These are phyloP conservation scores for Prunella vulgaris DNA, from an alignment of 257 asterid species.

Conservation along the genomic window DNA sequence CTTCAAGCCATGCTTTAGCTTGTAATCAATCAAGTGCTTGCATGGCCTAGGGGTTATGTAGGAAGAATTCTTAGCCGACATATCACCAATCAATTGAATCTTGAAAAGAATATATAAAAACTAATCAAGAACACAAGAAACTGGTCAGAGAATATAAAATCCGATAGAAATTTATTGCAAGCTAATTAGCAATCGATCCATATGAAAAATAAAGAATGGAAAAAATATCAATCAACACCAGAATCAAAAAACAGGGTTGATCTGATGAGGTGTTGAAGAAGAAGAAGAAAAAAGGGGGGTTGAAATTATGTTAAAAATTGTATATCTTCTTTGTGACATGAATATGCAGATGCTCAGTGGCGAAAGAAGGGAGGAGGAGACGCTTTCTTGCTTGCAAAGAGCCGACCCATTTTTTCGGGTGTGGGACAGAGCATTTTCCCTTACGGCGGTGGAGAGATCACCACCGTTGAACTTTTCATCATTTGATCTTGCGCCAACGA, in stretches of 20 bases:
- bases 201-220: slow-evolving; percentile 12
- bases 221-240: slow-evolving; percentile 26
- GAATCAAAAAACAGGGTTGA: slow-evolving; percentile 19
- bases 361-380: slow-evolving; percentile 21
- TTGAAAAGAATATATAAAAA: background rate
- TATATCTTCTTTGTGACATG: background rate
- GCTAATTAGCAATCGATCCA: slow-evolving; percentile 17
- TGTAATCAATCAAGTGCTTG: slow-evolving; percentile 63
- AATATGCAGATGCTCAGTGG: slow-evolving; percentile 12
- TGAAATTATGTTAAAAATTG: background rate
- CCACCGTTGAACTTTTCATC: slow-evolving; percentile 15
- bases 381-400: slow-evolving; percentile 28
- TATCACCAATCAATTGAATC: slow-evolving; percentile 28
- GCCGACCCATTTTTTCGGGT: slow-evolving; percentile 29
- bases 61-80: slow-evolving; percentile 44
- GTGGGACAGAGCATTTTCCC: slow-evolving; percentile 24
- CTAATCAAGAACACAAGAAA: background rate
- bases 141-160: no score
- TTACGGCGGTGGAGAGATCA: slow-evolving; percentile 20
- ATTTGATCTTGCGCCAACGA: slow-evolving; percentile 9
- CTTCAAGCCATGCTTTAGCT: slow-evolving; percentile 48
- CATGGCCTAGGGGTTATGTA: slow-evolving; percentile 50
- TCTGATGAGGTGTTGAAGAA: slow-evolving; percentile 17
- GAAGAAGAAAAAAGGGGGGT: background rate
- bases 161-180: background rate